A percentile compares a stretch with the other conserved stretches of the same genome.
Conservation (phyloP, 2,329 filamentous ascomycete species). For the Lasiodiplodia sp. region DNA sequence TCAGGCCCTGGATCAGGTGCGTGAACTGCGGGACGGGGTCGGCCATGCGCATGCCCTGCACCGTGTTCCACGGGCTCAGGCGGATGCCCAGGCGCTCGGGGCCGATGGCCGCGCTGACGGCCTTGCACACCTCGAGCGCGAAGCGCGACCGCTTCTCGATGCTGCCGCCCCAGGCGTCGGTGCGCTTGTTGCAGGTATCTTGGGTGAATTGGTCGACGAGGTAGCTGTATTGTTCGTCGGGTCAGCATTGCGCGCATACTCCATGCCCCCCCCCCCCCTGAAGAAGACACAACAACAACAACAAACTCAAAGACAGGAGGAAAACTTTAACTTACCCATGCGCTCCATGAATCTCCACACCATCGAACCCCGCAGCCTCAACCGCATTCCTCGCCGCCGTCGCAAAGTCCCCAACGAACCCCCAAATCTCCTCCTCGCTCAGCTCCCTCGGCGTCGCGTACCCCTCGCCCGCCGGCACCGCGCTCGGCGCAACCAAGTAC, state of each 20-base stretch:
- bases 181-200: conserved; percentile 62
- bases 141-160: conserved; percentile 62
- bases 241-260: background rate
- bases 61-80: conserved; percentile 66
- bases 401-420: conserved; percentile 49
- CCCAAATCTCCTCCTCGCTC: conserved; percentile 49
- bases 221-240: conserved; percentile 58
- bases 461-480: conserved; percentile 33
- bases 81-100: conserved; percentile 63
- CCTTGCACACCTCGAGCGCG: conserved; percentile 60
- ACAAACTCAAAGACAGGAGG: background rate
- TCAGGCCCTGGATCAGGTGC: conserved; percentile 61
- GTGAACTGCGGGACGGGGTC: conserved; percentile 70
- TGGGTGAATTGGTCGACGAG: conserved; percentile 72
- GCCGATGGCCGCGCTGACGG: conserved; percentile 60
- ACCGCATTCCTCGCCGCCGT: conserved; percentile 54
- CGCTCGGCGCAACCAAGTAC: conserved; percentile 40
- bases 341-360: conserved; percentile 64
- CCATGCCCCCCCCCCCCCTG: too few species aligned
- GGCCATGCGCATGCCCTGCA: conserved; percentile 69
- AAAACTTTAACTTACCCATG: conserved; percentile 55
- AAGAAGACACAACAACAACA: too few species aligned
- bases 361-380: conserved; percentile 63
- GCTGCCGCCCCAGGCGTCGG: conserved; percentile 56
- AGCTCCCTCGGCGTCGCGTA: conserved; percentile 41